Base-by-base conservation (phyloP, 1,139 yeast genomes). In the Insectozyma bohioensis region DNA sequence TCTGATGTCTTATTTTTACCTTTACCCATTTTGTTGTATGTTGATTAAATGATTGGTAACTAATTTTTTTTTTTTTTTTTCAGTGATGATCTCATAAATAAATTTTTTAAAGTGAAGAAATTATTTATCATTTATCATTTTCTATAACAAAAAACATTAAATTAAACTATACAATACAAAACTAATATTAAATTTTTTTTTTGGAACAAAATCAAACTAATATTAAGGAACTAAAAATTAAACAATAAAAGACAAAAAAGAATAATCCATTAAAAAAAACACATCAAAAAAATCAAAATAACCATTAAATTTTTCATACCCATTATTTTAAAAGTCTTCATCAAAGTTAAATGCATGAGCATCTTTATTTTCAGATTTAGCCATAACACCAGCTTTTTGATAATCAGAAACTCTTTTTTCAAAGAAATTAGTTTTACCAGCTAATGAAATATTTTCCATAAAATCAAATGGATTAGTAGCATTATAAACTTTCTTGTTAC, bases 381-480 rank as follows among this genome's bases (percentile, higher is more conserved):
- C 88, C 95, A 92, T 92, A 53, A 92, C 98, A 70, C 97, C 97
- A 36, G 97, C 97, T 73, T 92, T 92, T 71, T 92, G 97, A 71
- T 94, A 94, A 65, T 94, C 99, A 41, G 95, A 85, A 42, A 92
- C 98, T 67, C 97, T 85, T 79, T 92, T 92, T 75, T 92, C 99
- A 58, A 92, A 92, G 78, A 94, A 92, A 73, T 92, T 92, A 51
- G 98, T 90, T 78, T 92, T 92, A 64, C 98, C 98, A 39, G 96
- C 94, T 52, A 92, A 78, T 15, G 97, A 88, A 54, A 88, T 88
- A 72, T 88, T 88, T 70, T 92, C 99, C 98, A 92, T 92, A 59
- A 90, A 92, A 64, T 90, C 97, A 62, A 92, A 92, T 61, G 99
- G 99, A 62, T 92, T 94, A 43, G 85, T 69, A 41, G 75, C 92